These are phyloP conservation scores for Chloropicon primus DNA, from an alignment of 139 green algal species.

Conservation along the genomic window DNA sequence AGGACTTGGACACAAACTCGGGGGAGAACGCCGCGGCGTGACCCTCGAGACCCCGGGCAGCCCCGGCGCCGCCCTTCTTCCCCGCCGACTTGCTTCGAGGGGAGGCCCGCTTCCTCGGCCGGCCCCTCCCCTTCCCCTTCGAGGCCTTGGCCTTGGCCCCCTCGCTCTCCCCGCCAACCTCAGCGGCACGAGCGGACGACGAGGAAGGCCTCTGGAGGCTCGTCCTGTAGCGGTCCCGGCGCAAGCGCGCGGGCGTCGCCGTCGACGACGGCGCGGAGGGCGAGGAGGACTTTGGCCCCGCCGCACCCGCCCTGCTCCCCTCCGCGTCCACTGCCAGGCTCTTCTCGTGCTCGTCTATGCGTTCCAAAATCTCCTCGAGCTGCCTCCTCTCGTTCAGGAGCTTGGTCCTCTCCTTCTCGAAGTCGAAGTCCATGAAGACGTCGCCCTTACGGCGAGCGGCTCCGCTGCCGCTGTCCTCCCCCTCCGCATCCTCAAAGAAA, in stretches of 20 bases:
- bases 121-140: background rate
- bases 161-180: no score
- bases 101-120: background rate
- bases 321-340: no score
- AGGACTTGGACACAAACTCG: background rate
- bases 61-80: no score
- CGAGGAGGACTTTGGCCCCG: background rate
- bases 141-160: background rate
- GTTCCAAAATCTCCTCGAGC: background rate
- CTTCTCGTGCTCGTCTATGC: background rate
- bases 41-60: no score
- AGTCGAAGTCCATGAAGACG: background rate
- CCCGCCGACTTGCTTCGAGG: no score
- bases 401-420: background rate
- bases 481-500: no score
- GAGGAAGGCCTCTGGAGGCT: background rate
- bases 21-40: no score
- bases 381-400: background rate
- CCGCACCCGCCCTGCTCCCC: no score
- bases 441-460: background rate
- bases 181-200: no score
- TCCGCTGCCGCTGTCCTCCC: background rate
- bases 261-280: background rate
- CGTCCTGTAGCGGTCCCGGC: background rate
- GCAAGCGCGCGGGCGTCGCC: background rate